A percentile compares a stretch with the other conserved stretches of the same genome.
Conservation (phyloP, 1,284 basidiomycete genomes). For the Malassezia sp. region DNA sequence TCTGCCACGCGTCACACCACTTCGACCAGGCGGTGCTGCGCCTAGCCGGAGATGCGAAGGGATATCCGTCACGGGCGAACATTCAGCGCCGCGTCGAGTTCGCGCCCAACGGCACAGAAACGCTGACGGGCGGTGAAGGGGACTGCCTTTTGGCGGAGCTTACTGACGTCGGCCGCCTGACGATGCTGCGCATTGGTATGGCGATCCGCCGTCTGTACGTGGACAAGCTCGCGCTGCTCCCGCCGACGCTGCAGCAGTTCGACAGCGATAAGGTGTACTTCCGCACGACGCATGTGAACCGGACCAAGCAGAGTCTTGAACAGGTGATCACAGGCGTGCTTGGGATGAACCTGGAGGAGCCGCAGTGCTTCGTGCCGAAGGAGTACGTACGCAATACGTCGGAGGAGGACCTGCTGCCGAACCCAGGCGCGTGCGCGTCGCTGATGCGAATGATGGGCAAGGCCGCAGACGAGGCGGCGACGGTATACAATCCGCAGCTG, state of each 20-base stretch:
- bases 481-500: conserved; percentile 58
- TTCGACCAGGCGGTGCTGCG: conserved; percentile 32
- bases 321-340: conserved; percentile 57
- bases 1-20: conserved; percentile 34
- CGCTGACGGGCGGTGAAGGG: conserved; percentile 21
- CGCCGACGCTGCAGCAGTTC: conserved; percentile 15
- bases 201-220: conserved; percentile 60
- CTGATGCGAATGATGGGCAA: conserved; percentile 45
- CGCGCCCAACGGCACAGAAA: conserved; percentile 14
- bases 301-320: conserved; percentile 66
- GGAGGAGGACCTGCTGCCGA: conserved; percentile 65
- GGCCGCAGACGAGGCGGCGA: conserved; percentile 48
- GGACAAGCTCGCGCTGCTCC: conserved; percentile 53
- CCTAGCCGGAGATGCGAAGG: background rate
- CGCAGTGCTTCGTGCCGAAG: conserved; percentile 19
- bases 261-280: conserved; percentile 23
- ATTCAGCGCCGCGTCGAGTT: conserved; percentile 28
- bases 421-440: conserved; percentile 58
- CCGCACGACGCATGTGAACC: conserved; percentile 60
- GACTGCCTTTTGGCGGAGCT: conserved; percentile 59
- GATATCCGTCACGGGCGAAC: conserved; percentile 17
- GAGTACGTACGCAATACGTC: conserved; percentile 46
- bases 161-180: conserved; percentile 64
- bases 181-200: conserved; percentile 58
- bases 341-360: conserved; percentile 12